Conservation (phyloP, 495 filamentous ascomycete genomes). For the Penicillium waksmanii region DNA sequence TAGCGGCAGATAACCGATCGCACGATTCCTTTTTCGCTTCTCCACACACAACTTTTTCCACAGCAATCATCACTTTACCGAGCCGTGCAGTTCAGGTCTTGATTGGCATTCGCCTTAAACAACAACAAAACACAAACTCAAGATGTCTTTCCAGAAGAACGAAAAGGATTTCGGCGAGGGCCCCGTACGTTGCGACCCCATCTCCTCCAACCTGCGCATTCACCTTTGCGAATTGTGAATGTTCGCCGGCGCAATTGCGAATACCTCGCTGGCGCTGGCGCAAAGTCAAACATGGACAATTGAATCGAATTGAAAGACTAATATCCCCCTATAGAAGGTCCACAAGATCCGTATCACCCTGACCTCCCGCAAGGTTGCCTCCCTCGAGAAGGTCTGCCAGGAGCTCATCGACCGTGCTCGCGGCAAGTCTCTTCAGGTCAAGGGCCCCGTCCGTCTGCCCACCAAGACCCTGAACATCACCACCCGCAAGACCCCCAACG, state of each 20-base stretch:
- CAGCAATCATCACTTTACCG: constrained; percentile 83
- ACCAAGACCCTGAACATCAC: constrained; percentile 97
- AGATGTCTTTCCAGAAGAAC: constrained; percentile 93
- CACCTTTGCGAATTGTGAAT: neutral
- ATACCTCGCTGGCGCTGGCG: constrained; percentile 1
- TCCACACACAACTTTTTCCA: constrained; percentile 35
- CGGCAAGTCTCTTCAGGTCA: constrained; percentile 96
- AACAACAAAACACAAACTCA: constrained; percentile 42
- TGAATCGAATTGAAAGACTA: constrained; percentile 14
- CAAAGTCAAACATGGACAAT: neutral
- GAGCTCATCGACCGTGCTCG: constrained; percentile 99
- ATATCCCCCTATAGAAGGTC: constrained; percentile 66
- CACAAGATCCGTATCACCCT: constrained; percentile 99
- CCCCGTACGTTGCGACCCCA: constrained; percentile 57
- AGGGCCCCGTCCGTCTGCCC: constrained; percentile 97
- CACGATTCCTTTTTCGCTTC: constrained; percentile 36
- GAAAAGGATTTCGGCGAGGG: constrained; percentile 94
- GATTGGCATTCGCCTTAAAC: constrained; percentile 50
- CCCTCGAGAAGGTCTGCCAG: constrained; percentile 97
- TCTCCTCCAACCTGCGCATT: constrained; percentile 1
- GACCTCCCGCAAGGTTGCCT: constrained; percentile 86
- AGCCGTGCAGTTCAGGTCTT: constrained; percentile 66
- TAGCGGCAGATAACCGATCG: constrained; percentile 48
- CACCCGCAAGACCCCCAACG: constrained; percentile 94
- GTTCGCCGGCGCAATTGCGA: constrained; percentile 1